Base-by-base conservation (phyloP, 192 early-diverging fungal species). In the Coemansia sp. region DNA sequence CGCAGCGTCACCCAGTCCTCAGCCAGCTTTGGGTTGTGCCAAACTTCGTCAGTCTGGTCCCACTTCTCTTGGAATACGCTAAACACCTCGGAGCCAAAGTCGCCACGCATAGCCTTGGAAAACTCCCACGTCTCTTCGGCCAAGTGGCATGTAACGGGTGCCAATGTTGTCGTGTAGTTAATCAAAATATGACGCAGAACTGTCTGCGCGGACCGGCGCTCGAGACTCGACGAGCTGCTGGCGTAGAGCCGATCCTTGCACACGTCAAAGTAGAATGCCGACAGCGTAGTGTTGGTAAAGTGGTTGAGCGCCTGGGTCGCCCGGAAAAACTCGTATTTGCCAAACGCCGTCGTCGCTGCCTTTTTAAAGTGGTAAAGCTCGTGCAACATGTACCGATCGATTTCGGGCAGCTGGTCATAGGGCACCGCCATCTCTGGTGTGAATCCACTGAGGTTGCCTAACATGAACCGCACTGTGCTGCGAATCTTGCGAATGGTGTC, bases 211-310 rank as follows among this genome's bases (percentile, higher is more conserved):
- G 85, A 89, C n/a, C 85, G 82, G 60, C 93, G 86, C 43, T 78
- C 62, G 0, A 68, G 10, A 41, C 85, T 75, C 22, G 71, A 52
- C 20, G 66, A 34, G 22, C 73, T 52, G 50, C 89, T 85, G 24
- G 88, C 89, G 52, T 94, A 94, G 5, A 94, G 81, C 36, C 89
- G 82, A 69, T 94, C 93, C 76, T 94, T 94, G 74, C 91, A 87
- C 5, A 90, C 83, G 61, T 94, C 92, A 86, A 93, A 89, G 79
- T 94, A 94, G 65, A 92, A 90, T 4, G 91, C 87, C 22, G 93
- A 94, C 12, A 92, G 78, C 8, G 81, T 74, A 8, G 79, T 80
- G 64, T 86, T 90, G 64, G 88, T 89, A 64, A 94, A 91, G 65
- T 87, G 86, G 69, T 89, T 89, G 20, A 92, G 74, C 27, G 84